These are phyloP conservation scores for Peniophora sp. DNA, from an alignment of 1,284 basidiomycete species.

Conservation along the genomic window DNA sequence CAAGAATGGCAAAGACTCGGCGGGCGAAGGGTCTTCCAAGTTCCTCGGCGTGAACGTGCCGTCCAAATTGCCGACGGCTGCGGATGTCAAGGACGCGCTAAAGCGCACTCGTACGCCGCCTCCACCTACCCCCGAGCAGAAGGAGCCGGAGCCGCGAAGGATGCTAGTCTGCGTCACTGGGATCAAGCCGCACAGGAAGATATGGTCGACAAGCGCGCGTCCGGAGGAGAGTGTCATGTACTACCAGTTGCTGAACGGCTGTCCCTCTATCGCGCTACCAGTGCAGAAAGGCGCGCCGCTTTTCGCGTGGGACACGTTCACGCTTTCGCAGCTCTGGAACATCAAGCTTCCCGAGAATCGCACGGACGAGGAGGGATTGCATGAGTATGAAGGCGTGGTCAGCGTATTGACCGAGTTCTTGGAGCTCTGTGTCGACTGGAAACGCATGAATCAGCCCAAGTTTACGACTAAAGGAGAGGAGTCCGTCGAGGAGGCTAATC, in stretches of 20 bases:
- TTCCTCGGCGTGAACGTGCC: no score
- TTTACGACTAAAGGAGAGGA: constrained; percentile 12
- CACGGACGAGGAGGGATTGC: constrained; percentile 17
- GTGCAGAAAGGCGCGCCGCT: constrained; percentile 52
- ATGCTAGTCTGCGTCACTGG: constrained; percentile 49
- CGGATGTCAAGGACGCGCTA: no score
- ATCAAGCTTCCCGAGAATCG: constrained; percentile 33
- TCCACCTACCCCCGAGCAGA: constrained; percentile 30
- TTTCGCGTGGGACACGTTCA: constrained; percentile 53
- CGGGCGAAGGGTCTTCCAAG: no score
- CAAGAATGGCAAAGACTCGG: no score
- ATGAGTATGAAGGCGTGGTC: constrained; percentile 44
- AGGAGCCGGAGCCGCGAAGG: constrained; percentile 38
- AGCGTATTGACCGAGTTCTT: constrained; percentile 49
- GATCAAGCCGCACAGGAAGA: constrained; percentile 47
- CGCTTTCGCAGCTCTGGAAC: constrained; percentile 49
- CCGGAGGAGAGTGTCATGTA: constrained; percentile 56
- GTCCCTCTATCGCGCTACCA: constrained; percentile 50
- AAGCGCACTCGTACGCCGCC: constrained; percentile 41
- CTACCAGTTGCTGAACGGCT: constrained; percentile 56
- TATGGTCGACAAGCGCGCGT: constrained; percentile 52
- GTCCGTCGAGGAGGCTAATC: constrained; percentile 13
- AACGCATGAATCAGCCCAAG: constrained; percentile 33
- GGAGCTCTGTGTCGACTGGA: constrained; percentile 57
- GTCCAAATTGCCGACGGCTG: no score